Evolutionary conservation across 2,329 filamentous ascomycete genomes (phyloP), one percentile per base, ranked within the genome.

Genomic region (Microdochium nivale): DNA sequence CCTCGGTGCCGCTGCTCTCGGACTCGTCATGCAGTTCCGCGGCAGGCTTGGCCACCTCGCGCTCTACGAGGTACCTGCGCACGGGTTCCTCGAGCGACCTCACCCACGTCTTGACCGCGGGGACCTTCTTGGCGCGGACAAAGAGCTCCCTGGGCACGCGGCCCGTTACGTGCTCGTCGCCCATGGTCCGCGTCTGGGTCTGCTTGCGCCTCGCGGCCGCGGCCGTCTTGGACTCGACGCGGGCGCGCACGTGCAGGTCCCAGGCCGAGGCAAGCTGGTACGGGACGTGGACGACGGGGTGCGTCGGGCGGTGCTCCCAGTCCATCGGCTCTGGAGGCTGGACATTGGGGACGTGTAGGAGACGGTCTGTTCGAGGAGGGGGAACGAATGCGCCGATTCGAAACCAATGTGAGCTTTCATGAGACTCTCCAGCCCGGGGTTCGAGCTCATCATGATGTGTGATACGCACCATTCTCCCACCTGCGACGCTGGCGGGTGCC

Each of bases 71-170:
- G 60, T 92, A 96, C 46, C 75, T 74, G 47, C 94, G 74, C 9
- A 97, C 86, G 19, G 92, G 89, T 63, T 87, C 82, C 70, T 99
- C 94, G 1, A 99, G 76, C 47, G 86, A 85, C 61, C 88, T 87
- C 19, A 97, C 79, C 73, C 95, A 83, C 3, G 80, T 81, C 63
- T 86, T 88, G 14, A 95, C 87, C 8, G 85, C 89, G 52, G 85
- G 86, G 47, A 81, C 77, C 60, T 86, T 84, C 80, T 96, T 96
- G 54, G 94, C 76, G 61, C 85, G 87, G 62, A 86, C 79, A 49
- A 88, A 83, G 51, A 97, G 73, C 63, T 96, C 89, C 56, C 86
- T 86, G 13, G 90, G 88, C 14, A 97, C 84, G 57, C 77, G 74
- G 47, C 74, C 82, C 51, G 70, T 67, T 56, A 71, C 74, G 51